phyloP scores from a whole-genome alignment of 768 basidiomycete species.

The Podaxis sp. region DNA sequence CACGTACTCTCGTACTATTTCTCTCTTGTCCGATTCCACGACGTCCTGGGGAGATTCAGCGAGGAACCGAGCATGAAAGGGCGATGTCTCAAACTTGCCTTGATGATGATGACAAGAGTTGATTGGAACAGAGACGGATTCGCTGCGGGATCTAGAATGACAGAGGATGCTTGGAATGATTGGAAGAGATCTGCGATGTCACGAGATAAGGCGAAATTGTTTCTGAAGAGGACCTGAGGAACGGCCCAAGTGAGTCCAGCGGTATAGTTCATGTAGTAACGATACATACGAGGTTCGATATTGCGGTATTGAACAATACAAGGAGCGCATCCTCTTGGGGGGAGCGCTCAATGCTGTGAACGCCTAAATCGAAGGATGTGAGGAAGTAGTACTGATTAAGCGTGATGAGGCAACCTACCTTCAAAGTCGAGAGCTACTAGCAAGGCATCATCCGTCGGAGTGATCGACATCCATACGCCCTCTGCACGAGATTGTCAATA shows the following conservation, averaged over 20 bases:
- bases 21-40: slow-evolving; percentile 57
- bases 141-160: slow-evolving; percentile 54
- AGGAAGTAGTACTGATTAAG: background rate
- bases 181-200: slow-evolving; percentile 63
- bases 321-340: slow-evolving; percentile 63
- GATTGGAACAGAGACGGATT: slow-evolving; percentile 63
- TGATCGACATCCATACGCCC: slow-evolving; percentile 69
- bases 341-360: slow-evolving; percentile 63
- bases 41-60: slow-evolving; percentile 46
- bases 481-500: slow-evolving; percentile 28
- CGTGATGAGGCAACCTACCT: slow-evolving; percentile 32
- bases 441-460: slow-evolving; percentile 53
- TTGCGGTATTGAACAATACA: slow-evolving; percentile 63
- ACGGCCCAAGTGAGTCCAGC: too few relatives aligned
- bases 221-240: slow-evolving; percentile 58
- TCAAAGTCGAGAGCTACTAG: slow-evolving; percentile 67
- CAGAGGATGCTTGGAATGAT: slow-evolving; percentile 57
- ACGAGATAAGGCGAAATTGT: slow-evolving; percentile 62
- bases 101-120: slow-evolving; percentile 61
- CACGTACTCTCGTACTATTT: slow-evolving; percentile 57
- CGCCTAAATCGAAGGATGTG: slow-evolving; percentile 33
- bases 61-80: background rate
- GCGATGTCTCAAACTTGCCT: slow-evolving; percentile 31
- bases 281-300: slow-evolving; percentile 63
- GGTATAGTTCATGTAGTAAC: too few relatives aligned